phyloP scores from a whole-genome alignment of 352 stramenopile genomes.

The Globisporangium takayamanum region DNA sequence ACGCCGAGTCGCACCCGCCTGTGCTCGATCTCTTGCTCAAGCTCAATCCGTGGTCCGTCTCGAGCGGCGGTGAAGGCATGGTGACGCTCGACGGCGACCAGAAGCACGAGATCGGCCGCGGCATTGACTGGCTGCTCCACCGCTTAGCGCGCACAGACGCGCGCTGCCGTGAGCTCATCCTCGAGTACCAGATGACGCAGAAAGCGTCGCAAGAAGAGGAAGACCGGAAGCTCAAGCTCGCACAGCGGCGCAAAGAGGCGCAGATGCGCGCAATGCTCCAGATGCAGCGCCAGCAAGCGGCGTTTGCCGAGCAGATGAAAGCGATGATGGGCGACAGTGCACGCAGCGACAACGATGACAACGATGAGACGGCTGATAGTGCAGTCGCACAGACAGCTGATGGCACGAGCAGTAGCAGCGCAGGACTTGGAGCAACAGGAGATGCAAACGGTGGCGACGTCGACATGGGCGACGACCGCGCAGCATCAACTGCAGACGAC shows the following conservation, averaged over 20 bases:
- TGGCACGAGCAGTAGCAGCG: background rate
- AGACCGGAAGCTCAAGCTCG: conserved; percentile 52
- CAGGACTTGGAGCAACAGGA: conserved; percentile 7
- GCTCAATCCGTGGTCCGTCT: conserved; percentile 66
- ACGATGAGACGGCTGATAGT: conserved; percentile 21
- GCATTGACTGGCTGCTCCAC: conserved; percentile 75
- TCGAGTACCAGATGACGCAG: conserved; percentile 52
- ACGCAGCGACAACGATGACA: conserved; percentile 30
- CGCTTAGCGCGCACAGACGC: conserved; percentile 43
- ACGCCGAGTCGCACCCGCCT: conserved; percentile 24
- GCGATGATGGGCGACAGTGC: conserved; percentile 45
- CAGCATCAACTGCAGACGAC: conserved; percentile 6
- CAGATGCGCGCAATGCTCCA: conserved; percentile 70
- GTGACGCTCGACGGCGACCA: conserved; percentile 71
- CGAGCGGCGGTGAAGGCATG: conserved; percentile 41
- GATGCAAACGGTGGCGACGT: conserved; percentile 29
- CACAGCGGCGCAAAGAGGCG: conserved; percentile 57
- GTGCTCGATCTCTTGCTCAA: conserved; percentile 60
- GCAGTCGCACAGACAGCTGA: background rate
- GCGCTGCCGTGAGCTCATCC: conserved; percentile 35
- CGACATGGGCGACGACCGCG: conserved; percentile 34
- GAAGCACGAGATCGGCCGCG: conserved; percentile 78
- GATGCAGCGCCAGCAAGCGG: conserved; percentile 77
- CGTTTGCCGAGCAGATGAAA: conserved; percentile 76
- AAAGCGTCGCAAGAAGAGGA: conserved; percentile 61